Percentiles rank a stretch among this genome's conserved stretches.
Evolutionary conservation across 2,329 filamentous ascomycete genomes (phyloP).

Genomic region (Aspergillus sp.): DNA sequence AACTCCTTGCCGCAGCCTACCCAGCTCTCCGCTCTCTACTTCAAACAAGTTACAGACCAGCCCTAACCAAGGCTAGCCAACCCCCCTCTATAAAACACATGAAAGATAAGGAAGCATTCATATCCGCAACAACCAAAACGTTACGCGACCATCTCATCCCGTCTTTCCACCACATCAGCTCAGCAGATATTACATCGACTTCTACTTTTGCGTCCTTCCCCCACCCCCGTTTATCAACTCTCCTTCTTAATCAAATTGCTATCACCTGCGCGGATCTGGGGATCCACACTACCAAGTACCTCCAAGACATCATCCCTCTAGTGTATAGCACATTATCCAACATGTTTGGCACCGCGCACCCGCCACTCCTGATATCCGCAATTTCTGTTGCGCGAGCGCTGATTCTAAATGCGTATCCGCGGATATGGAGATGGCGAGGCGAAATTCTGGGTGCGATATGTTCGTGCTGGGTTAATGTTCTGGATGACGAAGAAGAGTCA

Average conservation of each 20-base stretch:
- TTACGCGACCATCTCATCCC: conserved; percentile 37
- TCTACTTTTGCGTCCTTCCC: conserved; percentile 47
- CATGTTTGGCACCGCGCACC: conserved; percentile 62
- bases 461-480: conserved; percentile 62
- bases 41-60: conserved; percentile 42
- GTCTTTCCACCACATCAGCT: conserved; percentile 48
- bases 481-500: conserved; percentile 33
- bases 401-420: conserved; percentile 67
- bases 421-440: conserved; percentile 62
- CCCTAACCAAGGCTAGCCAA: conserved; percentile 22
- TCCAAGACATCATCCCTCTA: conserved; percentile 66
- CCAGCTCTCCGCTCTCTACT: conserved; percentile 62
- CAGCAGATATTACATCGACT: conserved; percentile 39
- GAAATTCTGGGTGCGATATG: conserved; percentile 64
- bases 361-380: conserved; percentile 55
- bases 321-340: conserved; percentile 65
- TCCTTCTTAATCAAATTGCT: conserved; percentile 33
- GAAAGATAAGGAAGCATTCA: conserved; percentile 23
- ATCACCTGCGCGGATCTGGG: conserved; percentile 32
- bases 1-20: conserved; percentile 66
- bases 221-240: conserved; percentile 50
- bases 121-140: conserved; percentile 25
- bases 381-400: conserved; percentile 56
- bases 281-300: conserved; percentile 39
- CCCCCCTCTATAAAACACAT: conserved; percentile 16